phyloP scores from a whole-genome alignment of 441 rosid genomes.

The Populus hybrid region DNA sequence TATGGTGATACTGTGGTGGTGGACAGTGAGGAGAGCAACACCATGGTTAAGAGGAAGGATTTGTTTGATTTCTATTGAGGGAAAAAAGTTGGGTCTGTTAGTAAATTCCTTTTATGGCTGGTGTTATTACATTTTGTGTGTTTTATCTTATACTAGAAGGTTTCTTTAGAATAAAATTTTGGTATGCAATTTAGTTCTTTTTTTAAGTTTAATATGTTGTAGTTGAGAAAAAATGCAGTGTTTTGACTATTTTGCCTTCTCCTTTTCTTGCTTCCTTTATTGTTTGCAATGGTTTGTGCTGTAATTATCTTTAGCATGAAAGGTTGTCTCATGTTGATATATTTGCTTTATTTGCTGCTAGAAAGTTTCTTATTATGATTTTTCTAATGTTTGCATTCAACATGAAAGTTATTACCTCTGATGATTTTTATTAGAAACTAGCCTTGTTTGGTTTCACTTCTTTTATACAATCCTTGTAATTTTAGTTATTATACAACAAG shows the following conservation, averaged over 20 bases:
- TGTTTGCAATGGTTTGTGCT: neutral
- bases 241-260: neutral
- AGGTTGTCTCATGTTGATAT: neutral
- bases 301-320: neutral
- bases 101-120: conserved; percentile 31
- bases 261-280: neutral
- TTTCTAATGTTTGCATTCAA: neutral
- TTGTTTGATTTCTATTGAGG: conserved; percentile 79
- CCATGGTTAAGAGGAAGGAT: conserved; percentile 50
- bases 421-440: neutral
- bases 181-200: neutral
- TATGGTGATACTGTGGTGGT: no score
- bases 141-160: neutral
- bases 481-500: no score
- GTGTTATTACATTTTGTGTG: neutral
- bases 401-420: neutral
- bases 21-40: no score
- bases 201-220: neutral
- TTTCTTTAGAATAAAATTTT: neutral
- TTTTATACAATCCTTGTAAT: neutral
- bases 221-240: neutral
- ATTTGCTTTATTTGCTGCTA: neutral
- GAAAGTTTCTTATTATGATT: neutral
- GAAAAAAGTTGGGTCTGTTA: conserved; percentile 78
- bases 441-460: neutral